Base-by-base conservation (phyloP, 352 stramenopile species). In the Phytophthora quininea region DNA sequence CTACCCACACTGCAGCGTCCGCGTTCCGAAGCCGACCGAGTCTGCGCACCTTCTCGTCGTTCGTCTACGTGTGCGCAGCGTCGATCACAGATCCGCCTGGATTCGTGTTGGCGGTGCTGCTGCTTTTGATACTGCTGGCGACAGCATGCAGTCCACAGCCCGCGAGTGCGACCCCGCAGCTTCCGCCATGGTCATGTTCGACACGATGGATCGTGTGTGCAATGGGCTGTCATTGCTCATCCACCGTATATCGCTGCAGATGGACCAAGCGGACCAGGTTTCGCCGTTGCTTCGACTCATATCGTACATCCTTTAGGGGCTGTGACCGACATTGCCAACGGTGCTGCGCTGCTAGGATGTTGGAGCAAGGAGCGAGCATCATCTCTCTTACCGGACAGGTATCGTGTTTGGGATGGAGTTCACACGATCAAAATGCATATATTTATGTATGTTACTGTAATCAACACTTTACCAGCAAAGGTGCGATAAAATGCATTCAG, bases 91-190 rank as follows among this genome's bases (percentile, higher is more conserved):
- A 92, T 40, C 85, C 85, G 14, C 85, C 85, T 3, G 85, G 85
- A 29, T 93, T 92, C 51, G 75, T 91, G 48, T 70, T 93, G n/a
- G 85, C 85, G 0, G 77, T 91, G 42, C 65, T 93, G 42, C 62
- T 93, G 56, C 73, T 93, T 3, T 55, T 91, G 46, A 74, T 80
- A 9, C 74, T 93, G 19, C 15, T 90, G 38, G 82, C 82, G 1
- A 87, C 89, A 12, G 79, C 80, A 3, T 79, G 81, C 63, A 90
- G 65, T 29, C 86, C 86, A 35, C 82, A 87, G 64, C 78, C 72
- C 5, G 69, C 72, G 12, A 71, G 80, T 7, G 77, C 74, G 10
- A 67, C 76, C 7, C 71, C 0, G 69, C 74, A 15, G 62, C 74
- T 1, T 79, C 76, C 4, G 66, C 77, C 1, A 76, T 81, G 66